Conservation (phyloP, 2,329 filamentous ascomycete genomes). For the Acarospora socialis region DNA sequence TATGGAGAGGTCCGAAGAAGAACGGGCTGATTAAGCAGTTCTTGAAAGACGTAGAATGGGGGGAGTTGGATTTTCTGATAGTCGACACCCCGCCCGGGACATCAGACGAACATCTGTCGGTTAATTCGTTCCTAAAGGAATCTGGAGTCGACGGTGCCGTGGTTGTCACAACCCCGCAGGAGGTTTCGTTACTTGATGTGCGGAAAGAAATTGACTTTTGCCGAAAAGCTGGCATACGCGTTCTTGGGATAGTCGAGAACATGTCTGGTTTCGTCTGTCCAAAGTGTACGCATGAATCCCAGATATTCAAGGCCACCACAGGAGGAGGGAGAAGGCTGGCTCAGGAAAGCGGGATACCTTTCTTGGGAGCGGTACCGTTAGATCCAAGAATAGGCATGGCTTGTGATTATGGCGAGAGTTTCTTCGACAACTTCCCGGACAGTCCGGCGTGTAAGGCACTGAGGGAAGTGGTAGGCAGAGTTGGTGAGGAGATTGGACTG, state of each 20-base stretch:
- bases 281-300: constrained; percentile 62
- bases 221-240: constrained; percentile 75
- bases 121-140: constrained; percentile 82
- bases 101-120: constrained; percentile 85
- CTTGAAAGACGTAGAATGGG: constrained; percentile 95
- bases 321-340: constrained; percentile 72
- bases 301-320: constrained; percentile 86
- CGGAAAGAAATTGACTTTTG: constrained; percentile 98
- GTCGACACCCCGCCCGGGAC: constrained; percentile 95
- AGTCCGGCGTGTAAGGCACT: constrained; percentile 80
- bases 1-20: constrained; percentile 97
- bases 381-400: constrained; percentile 93
- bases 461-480: constrained; percentile 59
- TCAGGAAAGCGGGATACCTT: constrained; percentile 74
- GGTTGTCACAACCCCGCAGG: constrained; percentile 86
- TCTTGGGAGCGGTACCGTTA: constrained; percentile 76
- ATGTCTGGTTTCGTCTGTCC: constrained; percentile 97
- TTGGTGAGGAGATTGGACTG: constrained; percentile 52
- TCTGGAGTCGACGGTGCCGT: constrained; percentile 88
- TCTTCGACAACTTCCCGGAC: constrained; percentile 84
- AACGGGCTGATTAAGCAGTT: constrained; percentile 98
- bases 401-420: constrained; percentile 95
- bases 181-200: constrained; percentile 82
- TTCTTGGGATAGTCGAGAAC: constrained; percentile 89
- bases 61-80: constrained; percentile 79